Conservation (phyloP, 768 basidiomycete species). For the Psilocybe sp. region DNA sequence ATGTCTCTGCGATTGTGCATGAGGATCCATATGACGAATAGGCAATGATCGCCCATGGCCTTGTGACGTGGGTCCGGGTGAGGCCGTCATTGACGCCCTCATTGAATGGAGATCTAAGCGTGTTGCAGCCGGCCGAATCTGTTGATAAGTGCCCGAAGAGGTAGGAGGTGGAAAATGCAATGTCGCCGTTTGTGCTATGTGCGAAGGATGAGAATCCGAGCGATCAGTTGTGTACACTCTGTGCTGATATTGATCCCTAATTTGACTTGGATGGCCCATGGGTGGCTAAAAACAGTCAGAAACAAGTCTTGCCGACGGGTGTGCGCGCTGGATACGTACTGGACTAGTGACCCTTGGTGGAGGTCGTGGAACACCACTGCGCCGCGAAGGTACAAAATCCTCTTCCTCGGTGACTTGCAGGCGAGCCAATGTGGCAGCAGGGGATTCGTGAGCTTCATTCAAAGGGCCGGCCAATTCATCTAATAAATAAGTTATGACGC, state of each 20-base stretch:
- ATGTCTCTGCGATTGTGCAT: not conserved
- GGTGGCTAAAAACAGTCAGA: not conserved
- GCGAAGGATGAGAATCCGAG: not conserved
- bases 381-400: constrained; percentile 11
- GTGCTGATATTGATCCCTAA: not conserved
- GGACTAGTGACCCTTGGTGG: too few species aligned
- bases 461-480: constrained; percentile 48
- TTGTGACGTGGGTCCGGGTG: too few species aligned
- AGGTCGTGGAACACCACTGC: not conserved
- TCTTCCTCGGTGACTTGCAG: constrained; percentile 39
- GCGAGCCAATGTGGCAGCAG: constrained; percentile 40
- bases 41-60: too few species aligned
- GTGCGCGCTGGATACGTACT: too few species aligned
- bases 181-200: not conserved
- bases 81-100: too few species aligned
- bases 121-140: too few species aligned
- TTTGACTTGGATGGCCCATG: constrained; percentile 3
- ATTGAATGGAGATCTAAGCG: too few species aligned
- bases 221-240: not conserved
- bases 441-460: constrained; percentile 31
- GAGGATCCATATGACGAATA: not conserved
- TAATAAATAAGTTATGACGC: constrained; percentile 14
- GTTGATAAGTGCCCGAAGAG: too few species aligned
- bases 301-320: too few species aligned
- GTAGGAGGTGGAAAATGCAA: too few species aligned